A percentile compares a stretch with the other conserved stretches of the same genome.
Evolutionary conservation across 2,329 filamentous ascomycete species (phyloP).

Genomic region (Sclerotinia borealis): DNA sequence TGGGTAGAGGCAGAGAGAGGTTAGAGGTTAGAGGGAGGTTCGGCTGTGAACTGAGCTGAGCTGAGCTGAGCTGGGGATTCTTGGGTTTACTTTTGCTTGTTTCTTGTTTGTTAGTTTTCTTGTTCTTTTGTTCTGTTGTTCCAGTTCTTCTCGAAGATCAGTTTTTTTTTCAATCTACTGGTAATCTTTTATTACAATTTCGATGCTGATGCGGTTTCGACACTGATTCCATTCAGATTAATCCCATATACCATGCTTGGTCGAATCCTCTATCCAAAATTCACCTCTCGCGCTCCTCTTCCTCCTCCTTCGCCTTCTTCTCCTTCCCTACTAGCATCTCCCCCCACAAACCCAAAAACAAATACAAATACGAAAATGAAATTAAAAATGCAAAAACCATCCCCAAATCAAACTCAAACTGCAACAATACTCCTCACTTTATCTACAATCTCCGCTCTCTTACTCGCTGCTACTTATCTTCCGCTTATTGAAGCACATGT

Average conservation of each 20-base stretch:
- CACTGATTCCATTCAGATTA: background rate
- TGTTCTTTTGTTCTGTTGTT: background rate
- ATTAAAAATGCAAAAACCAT: background rate
- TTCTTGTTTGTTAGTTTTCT: background rate
- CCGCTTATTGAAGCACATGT: background rate
- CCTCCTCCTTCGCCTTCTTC: background rate
- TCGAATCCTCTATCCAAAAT: background rate
- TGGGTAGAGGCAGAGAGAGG: no score
- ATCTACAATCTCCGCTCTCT: background rate
- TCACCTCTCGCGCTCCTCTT: background rate
- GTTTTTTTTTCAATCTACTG: background rate
- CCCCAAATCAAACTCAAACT: background rate
- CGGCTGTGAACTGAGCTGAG: no score
- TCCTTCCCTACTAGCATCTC: background rate
- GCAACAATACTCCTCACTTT: background rate
- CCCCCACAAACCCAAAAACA: no score
- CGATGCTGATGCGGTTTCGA: no score
- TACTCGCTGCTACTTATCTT: background rate
- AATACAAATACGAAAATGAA: no score
- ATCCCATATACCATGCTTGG: background rate
- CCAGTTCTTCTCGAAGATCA: no score
- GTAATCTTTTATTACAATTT: no score
- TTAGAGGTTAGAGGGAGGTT: no score
- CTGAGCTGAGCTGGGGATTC: no score
- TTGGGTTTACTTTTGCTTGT: background rate